A percentile compares a stretch with the other conserved stretches of the same genome.
phyloP scores from a whole-genome alignment of 345 rosid species.

The Lenwebbia sp. region DNA sequence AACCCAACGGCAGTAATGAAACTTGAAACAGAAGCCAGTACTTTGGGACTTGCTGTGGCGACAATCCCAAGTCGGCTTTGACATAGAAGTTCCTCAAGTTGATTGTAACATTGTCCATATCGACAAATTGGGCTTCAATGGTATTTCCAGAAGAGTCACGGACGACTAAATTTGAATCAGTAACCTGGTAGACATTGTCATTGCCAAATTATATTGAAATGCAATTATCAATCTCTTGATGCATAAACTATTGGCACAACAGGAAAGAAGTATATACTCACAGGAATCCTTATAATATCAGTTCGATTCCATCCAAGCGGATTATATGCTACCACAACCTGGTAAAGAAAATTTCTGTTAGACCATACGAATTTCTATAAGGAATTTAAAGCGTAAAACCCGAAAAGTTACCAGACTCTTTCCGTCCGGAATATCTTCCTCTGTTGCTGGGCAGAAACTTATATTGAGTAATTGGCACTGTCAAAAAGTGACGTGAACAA shows the following conservation, averaged over 20 bases:
- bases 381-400: neutral
- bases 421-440: conserved; percentile 31
- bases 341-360: conserved; percentile 7
- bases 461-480: conserved; percentile 82
- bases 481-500: neutral
- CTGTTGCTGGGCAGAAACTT: conserved; percentile 79
- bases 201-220: neutral
- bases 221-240: neutral
- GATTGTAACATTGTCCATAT: conserved; percentile 53
- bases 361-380: neutral
- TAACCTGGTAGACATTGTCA: conserved; percentile 38
- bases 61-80: conserved; percentile 48
- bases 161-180: conserved; percentile 38
- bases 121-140: conserved; percentile 36
- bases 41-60: conserved; percentile 28
- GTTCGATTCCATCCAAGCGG: conserved; percentile 82
- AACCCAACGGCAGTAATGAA: conserved; percentile 67
- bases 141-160: conserved; percentile 47
- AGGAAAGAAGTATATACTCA: conserved; percentile 10
- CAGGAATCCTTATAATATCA: conserved; percentile 62
- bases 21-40: conserved; percentile 74
- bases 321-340: conserved; percentile 77
- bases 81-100: conserved; percentile 52
- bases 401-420: conserved; percentile 53
- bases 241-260: neutral